Conservation (phyloP, 768 basidiomycete species). For the Tulasnella calospora region DNA sequence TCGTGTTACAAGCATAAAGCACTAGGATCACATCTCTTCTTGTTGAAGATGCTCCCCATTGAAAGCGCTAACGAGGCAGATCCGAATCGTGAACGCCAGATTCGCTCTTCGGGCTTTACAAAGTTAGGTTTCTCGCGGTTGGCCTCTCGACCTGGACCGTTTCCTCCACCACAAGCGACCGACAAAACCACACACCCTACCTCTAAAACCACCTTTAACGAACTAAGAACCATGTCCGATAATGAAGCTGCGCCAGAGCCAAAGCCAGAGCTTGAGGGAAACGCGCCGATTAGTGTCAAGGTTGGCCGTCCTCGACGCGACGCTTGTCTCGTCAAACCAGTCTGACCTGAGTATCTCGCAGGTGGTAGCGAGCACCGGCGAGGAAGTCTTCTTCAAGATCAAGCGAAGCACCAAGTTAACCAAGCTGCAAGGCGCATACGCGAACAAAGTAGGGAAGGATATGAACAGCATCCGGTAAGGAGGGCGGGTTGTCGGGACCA, state of each 20-base stretch:
- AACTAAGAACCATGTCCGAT: not conserved
- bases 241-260: not conserved
- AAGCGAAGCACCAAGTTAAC: constrained; percentile 86
- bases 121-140: not conserved
- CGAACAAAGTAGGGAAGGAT: constrained; percentile 87
- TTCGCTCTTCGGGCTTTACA: not conserved
- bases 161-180: not conserved
- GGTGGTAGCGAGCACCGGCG: constrained; percentile 71
- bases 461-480: constrained; percentile 78
- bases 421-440: constrained; percentile 91
- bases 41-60: too few species aligned
- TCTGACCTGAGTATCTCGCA: constrained; percentile 33
- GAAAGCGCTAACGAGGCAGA: too few species aligned
- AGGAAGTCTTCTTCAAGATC: constrained; percentile 97
- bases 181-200: not conserved
- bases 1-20: too few species aligned
- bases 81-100: not conserved
- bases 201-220: not conserved
- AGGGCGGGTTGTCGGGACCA: not conserved
- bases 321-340: not conserved
- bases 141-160: not conserved
- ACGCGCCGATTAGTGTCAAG: constrained; percentile 25
- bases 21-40: too few species aligned
- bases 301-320: not conserved
- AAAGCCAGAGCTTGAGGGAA: constrained; percentile 21